A percentile compares a stretch with the other conserved stretches of the same genome.
phyloP scores from a whole-genome alignment of 179 eudicot species.

The Silene vulgaris region DNA sequence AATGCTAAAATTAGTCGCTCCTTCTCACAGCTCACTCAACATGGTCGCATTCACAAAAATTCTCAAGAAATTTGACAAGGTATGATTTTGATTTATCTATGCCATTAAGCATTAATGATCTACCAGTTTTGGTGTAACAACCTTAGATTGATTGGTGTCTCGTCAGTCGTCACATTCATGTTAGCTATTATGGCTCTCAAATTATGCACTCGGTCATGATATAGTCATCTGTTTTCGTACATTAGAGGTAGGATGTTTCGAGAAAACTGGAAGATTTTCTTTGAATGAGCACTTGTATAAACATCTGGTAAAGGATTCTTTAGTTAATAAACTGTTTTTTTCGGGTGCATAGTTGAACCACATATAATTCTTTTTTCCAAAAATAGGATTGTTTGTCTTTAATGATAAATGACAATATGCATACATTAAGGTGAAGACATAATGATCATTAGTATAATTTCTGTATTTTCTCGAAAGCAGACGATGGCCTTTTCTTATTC shows the following conservation, averaged over 20 bases:
- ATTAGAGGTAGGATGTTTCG: slow-evolving; percentile 4
- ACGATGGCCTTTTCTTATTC: too few relatives aligned
- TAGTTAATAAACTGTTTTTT: too few relatives aligned
- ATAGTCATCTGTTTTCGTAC: background rate
- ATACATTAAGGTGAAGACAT: background rate
- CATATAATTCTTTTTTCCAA: background rate
- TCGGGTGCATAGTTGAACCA: background rate
- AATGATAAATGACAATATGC: background rate
- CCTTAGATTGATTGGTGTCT: background rate
- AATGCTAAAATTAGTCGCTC: slow-evolving; percentile 17
- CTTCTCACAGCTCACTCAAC: slow-evolving; percentile 69
- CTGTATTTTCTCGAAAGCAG: background rate
- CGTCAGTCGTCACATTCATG: slow-evolving; percentile 13
- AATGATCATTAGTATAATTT: background rate
- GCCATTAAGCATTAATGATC: background rate
- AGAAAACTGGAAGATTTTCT: background rate
- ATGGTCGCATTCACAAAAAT: slow-evolving; percentile 87
- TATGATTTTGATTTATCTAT: slow-evolving; percentile 23
- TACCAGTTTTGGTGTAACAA: slow-evolving; percentile 6
- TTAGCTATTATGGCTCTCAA: background rate
- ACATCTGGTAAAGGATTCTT: too few relatives aligned
- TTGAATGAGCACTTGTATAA: too few relatives aligned
- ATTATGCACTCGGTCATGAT: too few relatives aligned
- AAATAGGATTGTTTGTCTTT: background rate
- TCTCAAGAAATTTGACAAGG: slow-evolving; percentile 93